Conservation (phyloP, 192 early-diverging fungal species). For the Coemansia sp. region DNA sequence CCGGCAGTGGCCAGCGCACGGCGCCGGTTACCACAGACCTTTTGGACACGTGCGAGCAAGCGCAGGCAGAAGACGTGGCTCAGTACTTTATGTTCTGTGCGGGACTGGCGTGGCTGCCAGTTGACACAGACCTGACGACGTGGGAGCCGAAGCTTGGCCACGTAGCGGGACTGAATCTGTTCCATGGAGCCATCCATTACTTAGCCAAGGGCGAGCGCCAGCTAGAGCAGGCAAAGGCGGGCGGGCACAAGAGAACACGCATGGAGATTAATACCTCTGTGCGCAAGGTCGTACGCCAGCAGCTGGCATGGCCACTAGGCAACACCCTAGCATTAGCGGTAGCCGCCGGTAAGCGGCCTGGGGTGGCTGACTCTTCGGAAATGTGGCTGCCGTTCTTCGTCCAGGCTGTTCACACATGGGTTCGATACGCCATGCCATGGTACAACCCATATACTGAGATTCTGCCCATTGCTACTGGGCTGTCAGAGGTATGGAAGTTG, state of each 20-base stretch:
- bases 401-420: constrained; percentile 32
- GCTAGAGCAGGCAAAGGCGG: constrained; percentile 28
- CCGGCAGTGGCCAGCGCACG: constrained; percentile 10
- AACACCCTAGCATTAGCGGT: constrained; percentile 31
- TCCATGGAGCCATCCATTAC: constrained; percentile 29
- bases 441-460: constrained; percentile 15
- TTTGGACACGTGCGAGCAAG: constrained; percentile 34
- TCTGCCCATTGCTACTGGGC: neutral
- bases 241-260: neutral
- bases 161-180: constrained; percentile 31
- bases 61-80: constrained; percentile 28
- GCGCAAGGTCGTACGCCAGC: constrained; percentile 29
- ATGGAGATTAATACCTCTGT: constrained; percentile 39
- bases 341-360: constrained; percentile 20
- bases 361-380: constrained; percentile 23
- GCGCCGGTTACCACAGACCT: constrained; percentile 18
- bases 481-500: constrained; percentile 28
- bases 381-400: constrained; percentile 43
- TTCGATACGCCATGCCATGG: constrained; percentile 50
- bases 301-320: constrained; percentile 16
- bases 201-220: constrained; percentile 45
- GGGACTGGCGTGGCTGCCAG: constrained; percentile 41
- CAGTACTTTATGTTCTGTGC: constrained; percentile 30
- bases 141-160: constrained; percentile 14
- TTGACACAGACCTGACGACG: neutral